Evolutionary conservation across 805 yeast genomes (phyloP), one percentile per base, ranked within the genome.

Genomic region (Schwanniomyces occidentalis): DNA sequence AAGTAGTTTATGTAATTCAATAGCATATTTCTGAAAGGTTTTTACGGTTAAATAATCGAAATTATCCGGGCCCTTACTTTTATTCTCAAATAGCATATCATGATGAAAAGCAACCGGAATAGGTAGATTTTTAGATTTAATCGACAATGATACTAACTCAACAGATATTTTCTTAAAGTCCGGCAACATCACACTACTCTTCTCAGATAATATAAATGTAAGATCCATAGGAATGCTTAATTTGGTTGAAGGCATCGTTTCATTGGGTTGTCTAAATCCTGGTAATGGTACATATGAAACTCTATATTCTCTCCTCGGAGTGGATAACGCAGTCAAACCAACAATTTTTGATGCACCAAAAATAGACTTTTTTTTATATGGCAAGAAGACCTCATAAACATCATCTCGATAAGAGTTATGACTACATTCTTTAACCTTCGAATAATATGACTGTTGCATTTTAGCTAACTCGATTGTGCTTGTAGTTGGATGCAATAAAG

Each of bases 21-120:
- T 37, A 2, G 63, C 65, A 33, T 59, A 56, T 28, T 42, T 45
- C 30, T 58, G 65, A 45, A 65, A 63, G 10, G 54, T 53, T 25
- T 47, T 51, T 22, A 64, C 52, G 2, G 63, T 61, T n/a, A 56
- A 37, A 27, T 48, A 32, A 32, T 61, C 62, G 39, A 62, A 64
- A 32, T 54, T 55, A 33, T 66, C 71, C 2, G 46, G 24, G 0
- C 41, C 41, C 27, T 45, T 50, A 16, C 51, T 39, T 32, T 48
- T 52, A 42, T 65, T 62, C 23, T 54, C 54, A 45, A 63, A 66
- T 5, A 60, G 30, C 56, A 61, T 56, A 35, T 62, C 71, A 17
- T 57, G 59, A 30, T 56, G 58, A 28, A 65, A 35, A 9, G 60
- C 65, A 3, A 62, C 44, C 0, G 71, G 71, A 8, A 65, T 56